Percentiles rank a stretch among this genome's conserved stretches.
phyloP scores from a whole-genome alignment of 1,139 yeast species.

The Yamadazyma atmosphaerica region DNA sequence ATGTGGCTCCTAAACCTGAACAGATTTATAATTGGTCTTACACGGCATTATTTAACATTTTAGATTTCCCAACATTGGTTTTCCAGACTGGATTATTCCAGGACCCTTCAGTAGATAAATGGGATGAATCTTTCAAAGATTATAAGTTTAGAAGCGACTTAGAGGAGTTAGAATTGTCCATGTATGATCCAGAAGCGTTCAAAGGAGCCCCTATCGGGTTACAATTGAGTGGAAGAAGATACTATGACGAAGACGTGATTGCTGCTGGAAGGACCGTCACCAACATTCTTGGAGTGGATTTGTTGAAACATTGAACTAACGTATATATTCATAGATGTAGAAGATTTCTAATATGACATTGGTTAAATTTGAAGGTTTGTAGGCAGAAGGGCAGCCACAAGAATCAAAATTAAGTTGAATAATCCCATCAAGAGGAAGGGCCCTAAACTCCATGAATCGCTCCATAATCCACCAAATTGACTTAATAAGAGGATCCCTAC shows the following conservation, averaged over 20 bases:
- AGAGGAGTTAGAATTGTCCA: slow-evolving; percentile 40
- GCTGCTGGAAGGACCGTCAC: slow-evolving; percentile 39
- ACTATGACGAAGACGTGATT: slow-evolving; percentile 39
- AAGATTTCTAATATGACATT: too few relatives aligned
- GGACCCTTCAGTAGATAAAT: slow-evolving; percentile 46
- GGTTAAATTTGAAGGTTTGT: background rate
- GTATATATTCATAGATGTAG: background rate
- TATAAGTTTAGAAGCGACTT: slow-evolving; percentile 38
- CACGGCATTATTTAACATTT: slow-evolving; percentile 64
- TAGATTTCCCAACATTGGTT: slow-evolving; percentile 61
- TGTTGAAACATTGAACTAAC: background rate
- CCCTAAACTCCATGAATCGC: slow-evolving; percentile 58
- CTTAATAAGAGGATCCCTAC: slow-evolving; percentile 63
- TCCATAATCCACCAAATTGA: slow-evolving; percentile 60
- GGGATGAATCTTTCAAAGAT: slow-evolving; percentile 33
- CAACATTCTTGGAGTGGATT: slow-evolving; percentile 18
- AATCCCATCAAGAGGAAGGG: slow-evolving; percentile 59
- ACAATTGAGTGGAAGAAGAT: slow-evolving; percentile 38
- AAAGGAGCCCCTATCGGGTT: slow-evolving; percentile 41
- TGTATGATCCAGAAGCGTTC: slow-evolving; percentile 32
- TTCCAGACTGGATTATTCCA: slow-evolving; percentile 63
- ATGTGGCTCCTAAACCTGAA: slow-evolving; percentile 70
- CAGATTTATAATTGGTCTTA: slow-evolving; percentile 74
- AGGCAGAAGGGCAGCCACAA: background rate
- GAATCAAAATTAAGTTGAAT: slow-evolving; percentile 29